Base-by-base conservation (phyloP, 768 basidiomycete species). In the Serpula lacrymans region DNA sequence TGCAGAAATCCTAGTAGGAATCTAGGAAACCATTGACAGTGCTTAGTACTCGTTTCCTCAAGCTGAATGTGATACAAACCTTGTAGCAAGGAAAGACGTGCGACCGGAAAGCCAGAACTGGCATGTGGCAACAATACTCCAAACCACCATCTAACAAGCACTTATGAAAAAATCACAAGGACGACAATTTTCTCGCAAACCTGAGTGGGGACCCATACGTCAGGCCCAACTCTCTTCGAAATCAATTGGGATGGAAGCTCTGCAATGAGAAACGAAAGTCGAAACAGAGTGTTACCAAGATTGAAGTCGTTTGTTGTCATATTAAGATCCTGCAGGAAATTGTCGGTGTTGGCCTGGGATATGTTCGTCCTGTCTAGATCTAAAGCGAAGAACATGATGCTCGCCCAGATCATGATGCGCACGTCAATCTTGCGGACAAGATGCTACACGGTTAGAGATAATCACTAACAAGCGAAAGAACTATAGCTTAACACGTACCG, bases 161-260 rank as follows among this genome's bases (percentile, higher is more conserved):
- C 9, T 33, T 8, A 7, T 14, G 31, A n/a, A 7, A 14, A 18
- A 14, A 14, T 18, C 14, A 6, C 13, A 6, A 16, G 3, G 9
- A 24, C 8, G 20, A n/a, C 2, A 39, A 39, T 6, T 21, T 23
- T 6, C 16, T 14, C 23, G 42, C 40, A 26, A 43, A 75, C 77
- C 62, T 82, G 79, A 20, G 63, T 67, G 1, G 78, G 78, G 41
- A 83, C 70, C 80, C 80, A 84, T 8, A 77, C 62, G 59, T 85
- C 82, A 0, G 82, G 80, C 0, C 82, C 82, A 16, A 84, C 60
- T 4, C 79, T 70, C 54, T 86, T 84, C 26, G 79, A 81, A 22
- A 86, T 56, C 14, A 84, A 63, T 52, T 84, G 82, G 0, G 81
- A 83, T 13, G 82, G 82, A 13, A 85, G 62, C 54, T 84, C 82